Evolutionary conservation across 352 stramenopile genomes (phyloP).

Genomic region (Globisporangium canariense): DNA sequence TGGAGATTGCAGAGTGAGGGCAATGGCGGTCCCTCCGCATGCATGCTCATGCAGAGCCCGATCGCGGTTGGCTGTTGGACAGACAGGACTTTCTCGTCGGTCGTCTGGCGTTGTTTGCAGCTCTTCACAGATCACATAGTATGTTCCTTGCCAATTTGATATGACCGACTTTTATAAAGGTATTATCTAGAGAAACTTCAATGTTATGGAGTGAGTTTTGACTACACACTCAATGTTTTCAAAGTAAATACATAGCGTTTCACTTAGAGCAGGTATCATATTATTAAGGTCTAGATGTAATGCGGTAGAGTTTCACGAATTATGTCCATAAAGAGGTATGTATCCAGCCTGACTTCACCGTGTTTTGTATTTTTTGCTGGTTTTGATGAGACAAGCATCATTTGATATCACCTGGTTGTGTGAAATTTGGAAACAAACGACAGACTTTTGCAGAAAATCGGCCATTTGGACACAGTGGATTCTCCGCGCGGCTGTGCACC

Average conservation of each 20-base stretch:
- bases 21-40: not conserved
- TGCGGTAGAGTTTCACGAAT: not conserved
- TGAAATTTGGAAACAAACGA: not conserved
- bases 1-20: conserved; percentile 4
- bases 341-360: too few species aligned
- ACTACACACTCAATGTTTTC: too few species aligned
- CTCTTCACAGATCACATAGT: not conserved
- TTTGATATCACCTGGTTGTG: conserved; percentile 10
- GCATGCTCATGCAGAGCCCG: not conserved
- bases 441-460: too few species aligned
- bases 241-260: too few species aligned
- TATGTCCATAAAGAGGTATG: not conserved
- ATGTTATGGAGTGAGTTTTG: too few species aligned
- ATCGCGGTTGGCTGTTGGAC: not conserved
- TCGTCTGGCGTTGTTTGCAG: not conserved
- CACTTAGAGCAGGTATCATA: too few species aligned
- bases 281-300: too few species aligned
- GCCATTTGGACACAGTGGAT: not conserved
- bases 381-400: not conserved
- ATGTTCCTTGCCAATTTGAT: too few species aligned
- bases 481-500: not conserved
- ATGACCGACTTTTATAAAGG: too few species aligned
- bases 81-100: not conserved
- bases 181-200: too few species aligned
- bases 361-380: not conserved